Evolutionary conservation across 805 yeast species (phyloP).

Genomic region (Metschnikowia lochheadii): DNA sequence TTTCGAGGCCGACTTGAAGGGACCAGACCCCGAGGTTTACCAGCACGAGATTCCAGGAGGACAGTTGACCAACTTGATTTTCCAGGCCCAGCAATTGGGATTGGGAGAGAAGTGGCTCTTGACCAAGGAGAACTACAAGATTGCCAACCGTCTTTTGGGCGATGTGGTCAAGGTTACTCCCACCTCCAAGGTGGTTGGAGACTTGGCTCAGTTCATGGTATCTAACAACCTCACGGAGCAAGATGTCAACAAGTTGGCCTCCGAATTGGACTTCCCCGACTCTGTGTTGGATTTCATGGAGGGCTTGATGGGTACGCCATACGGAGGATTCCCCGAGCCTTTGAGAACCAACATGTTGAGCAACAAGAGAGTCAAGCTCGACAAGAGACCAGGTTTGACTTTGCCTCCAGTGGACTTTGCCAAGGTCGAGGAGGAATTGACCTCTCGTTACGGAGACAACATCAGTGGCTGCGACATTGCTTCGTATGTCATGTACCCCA

Average conservation of each 20-base stretch:
- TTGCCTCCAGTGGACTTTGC: constrained; percentile 80
- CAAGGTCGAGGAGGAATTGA: constrained; percentile 67
- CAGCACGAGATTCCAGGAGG: constrained; percentile 99
- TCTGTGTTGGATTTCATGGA: constrained; percentile 97
- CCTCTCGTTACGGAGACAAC: constrained; percentile 65
- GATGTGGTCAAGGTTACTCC: constrained; percentile 99
- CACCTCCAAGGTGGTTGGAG: constrained; percentile 99
- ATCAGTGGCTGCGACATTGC: constrained; percentile 89
- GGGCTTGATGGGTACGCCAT: constrained; percentile 98
- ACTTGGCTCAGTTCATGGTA: constrained; percentile 99
- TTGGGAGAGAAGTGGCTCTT: constrained; percentile 95
- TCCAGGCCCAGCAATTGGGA: constrained; percentile 99
- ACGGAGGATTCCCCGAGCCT: constrained; percentile 99
- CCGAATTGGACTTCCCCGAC: constrained; percentile 95
- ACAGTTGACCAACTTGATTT: constrained; percentile 92
- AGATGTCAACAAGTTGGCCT: constrained; percentile 84
- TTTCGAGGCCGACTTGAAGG: constrained; percentile 97
- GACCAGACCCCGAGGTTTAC: constrained; percentile 99
- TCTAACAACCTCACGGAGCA: constrained; percentile 82
- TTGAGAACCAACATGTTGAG: constrained; percentile 85
- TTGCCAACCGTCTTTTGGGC: constrained; percentile 87
- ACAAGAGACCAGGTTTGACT: constrained; percentile 86
- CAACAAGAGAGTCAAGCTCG: constrained; percentile 89
- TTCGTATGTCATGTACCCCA: constrained; percentile 95
- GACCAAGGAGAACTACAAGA: constrained; percentile 90